Evolutionary conservation across 192 early-diverging fungal genomes (phyloP).

Genomic region (Backusella westeae): DNA sequence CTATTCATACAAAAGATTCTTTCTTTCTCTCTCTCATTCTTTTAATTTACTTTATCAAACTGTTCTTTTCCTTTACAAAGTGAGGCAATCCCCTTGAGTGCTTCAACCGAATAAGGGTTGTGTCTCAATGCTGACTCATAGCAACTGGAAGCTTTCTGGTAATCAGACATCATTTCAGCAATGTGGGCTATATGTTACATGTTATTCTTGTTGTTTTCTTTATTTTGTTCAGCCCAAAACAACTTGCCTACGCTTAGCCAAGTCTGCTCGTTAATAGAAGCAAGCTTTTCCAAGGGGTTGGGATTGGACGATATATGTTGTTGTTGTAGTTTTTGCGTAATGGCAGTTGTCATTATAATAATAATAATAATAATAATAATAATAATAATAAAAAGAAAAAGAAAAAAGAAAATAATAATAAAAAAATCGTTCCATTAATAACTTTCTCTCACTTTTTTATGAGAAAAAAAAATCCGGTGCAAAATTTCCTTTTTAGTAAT

Average conservation of each 20-base stretch:
- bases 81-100: conserved; percentile 79
- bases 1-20: no score
- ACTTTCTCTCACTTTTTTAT: no score
- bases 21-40: no score
- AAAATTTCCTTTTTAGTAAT: neutral
- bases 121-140: conserved; percentile 92
- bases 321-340: conserved; percentile 9
- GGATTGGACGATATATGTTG: conserved; percentile 6
- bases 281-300: conserved; percentile 44
- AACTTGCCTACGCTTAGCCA: conserved; percentile 58
- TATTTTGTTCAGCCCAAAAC: neutral
- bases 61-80: conserved; percentile 83
- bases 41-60: conserved; percentile 61
- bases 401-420: neutral
- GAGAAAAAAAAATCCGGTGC: neutral
- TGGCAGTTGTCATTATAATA: neutral
- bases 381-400: neutral
- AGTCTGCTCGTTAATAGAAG: conserved; percentile 54
- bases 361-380: neutral
- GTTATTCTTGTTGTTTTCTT: neutral
- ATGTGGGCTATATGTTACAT: conserved; percentile 21
- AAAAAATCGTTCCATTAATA: no score
- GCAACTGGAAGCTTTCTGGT: conserved; percentile 79
- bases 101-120: conserved; percentile 85
- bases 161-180: conserved; percentile 61